Percentiles rank a stretch among this genome's conserved stretches.
phyloP scores from a whole-genome alignment of 768 basidiomycete species.

The Phanerochaete sordida region DNA sequence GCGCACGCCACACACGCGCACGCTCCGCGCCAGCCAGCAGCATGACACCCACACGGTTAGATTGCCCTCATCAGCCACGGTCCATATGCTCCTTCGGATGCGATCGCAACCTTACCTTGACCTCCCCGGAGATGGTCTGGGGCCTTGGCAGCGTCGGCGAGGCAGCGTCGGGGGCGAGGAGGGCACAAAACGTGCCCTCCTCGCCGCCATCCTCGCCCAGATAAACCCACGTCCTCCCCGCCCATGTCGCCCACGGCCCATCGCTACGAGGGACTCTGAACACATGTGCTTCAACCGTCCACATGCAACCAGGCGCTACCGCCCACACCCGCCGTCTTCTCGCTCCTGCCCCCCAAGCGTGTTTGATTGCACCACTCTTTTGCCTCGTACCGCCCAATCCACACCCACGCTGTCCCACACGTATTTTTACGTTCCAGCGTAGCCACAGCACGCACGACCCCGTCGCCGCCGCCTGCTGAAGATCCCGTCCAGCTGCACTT shows the following conservation, averaged over 20 bases:
- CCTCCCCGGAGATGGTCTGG: neutral
- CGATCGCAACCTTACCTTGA: conserved; percentile 6
- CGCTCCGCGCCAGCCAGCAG: conserved; percentile 3
- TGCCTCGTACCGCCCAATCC: neutral
- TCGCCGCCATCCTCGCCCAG: no score
- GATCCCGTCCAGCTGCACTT: no score
- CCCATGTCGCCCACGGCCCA: neutral
- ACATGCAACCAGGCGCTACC: conserved; percentile 2
- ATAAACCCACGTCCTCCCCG: no score
- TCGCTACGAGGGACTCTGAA: neutral
- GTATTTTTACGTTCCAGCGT: neutral
- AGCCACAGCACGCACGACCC: neutral
- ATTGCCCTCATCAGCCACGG: conserved; percentile 9
- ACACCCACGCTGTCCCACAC: neutral
- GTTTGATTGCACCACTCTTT: neutral
- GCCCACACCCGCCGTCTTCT: neutral
- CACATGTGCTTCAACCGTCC: neutral
- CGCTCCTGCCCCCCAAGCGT: neutral
- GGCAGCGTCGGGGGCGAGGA: no score
- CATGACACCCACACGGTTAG: conserved; percentile 9
- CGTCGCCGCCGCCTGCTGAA: neutral
- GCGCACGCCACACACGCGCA: no score
- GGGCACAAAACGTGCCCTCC: neutral
- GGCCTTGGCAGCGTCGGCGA: no score
- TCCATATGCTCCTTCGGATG: conserved; percentile 13